These are phyloP conservation scores for Elsinoe batatas DNA, from an alignment of 2,329 filamentous ascomycete species.

Conservation along the genomic window DNA sequence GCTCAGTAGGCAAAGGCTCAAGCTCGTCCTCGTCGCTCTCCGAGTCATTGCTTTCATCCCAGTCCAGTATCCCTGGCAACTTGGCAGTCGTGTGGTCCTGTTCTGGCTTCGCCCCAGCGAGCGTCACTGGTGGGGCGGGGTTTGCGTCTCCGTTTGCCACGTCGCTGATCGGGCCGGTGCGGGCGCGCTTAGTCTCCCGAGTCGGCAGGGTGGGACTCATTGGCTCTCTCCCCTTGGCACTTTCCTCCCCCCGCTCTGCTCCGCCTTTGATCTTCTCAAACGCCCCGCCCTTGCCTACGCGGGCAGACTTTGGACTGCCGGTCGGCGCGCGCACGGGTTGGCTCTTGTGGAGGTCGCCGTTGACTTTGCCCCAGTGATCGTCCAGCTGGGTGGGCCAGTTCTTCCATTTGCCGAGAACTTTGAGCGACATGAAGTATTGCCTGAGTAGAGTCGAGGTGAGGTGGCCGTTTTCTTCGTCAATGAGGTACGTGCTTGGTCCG, in stretches of 20 bases:
- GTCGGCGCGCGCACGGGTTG: conserved; percentile 32
- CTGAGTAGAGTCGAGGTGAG: conserved; percentile 77
- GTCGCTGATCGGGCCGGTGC: not conserved
- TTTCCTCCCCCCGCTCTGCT: not conserved
- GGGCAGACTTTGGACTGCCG: not conserved
- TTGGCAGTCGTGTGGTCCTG: not conserved
- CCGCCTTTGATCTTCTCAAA: not conserved
- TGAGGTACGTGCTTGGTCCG: conserved; percentile 64
- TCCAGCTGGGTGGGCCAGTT: conserved; percentile 54
- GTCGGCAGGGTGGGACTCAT: conserved; percentile 14
- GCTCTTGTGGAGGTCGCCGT: conserved; percentile 47
- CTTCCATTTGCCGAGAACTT: conserved; percentile 71
- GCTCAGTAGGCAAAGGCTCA: conserved; percentile 36
- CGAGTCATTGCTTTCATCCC: conserved; percentile 9
- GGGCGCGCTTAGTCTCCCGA: not conserved
- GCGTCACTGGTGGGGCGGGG: not conserved
- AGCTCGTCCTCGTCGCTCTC: conserved; percentile 27
- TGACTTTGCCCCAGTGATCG: conserved; percentile 57
- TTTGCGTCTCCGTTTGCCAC: conserved; percentile 13
- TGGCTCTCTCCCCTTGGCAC: not conserved
- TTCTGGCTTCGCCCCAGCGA: conserved; percentile 13
- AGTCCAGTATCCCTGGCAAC: conserved; percentile 7
- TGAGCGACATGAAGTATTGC: conserved; percentile 83
- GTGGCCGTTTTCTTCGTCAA: conserved; percentile 78
- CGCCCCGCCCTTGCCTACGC: not conserved